Evolutionary conservation across 1,284 basidiomycete genomes (phyloP), one percentile per base, ranked within the genome.

Genomic region (Irpex sp.): DNA sequence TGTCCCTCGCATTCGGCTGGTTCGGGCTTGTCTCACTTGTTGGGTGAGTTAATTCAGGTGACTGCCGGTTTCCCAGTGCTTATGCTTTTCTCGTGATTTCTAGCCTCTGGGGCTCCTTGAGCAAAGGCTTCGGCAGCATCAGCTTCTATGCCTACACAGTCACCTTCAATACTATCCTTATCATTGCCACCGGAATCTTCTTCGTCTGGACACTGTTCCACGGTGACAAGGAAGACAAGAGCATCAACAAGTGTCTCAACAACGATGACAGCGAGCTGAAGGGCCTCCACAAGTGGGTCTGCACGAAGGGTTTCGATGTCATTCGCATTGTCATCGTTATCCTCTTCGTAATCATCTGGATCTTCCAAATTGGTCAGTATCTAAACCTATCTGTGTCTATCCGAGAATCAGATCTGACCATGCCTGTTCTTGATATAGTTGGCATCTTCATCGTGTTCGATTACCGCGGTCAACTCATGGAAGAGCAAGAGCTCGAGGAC

Each of bases 301-400:
- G 72, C 66, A 62, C 65, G 61, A 66, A 65, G 55, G 68, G 71
- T 61, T 73, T 69, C 67, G 64, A 71, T 23, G 56, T 67, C 58
- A 64, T 65, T 53, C 70, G 73, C 16, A 57, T 65, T 14, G 35
- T 72, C 59, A 60, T 69, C 45, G 65, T 74, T 55, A 65, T 66
- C 49, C 14, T 73, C 55, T 69, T 71, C 63, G 67, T 73, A 52
- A 45, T 74, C 52, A 66, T 75, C 62, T 83, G 83, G 80, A 67
- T 83, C 59, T 66, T 85, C 61, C 73, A 82, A 68, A 74, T 82
- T 48, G 83, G 82, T 83, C 63, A 60, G 80, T 77, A 33, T 23
- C 18, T 54, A 12, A 28, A 37, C 36, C n/a, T 45, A 19, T 19
- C 39, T 48, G 28, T 12, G 19, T 56, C 7, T 36, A 51, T 57